Conservation (phyloP, 495 filamentous ascomycete species). For the Aspergillus indologenus region DNA sequence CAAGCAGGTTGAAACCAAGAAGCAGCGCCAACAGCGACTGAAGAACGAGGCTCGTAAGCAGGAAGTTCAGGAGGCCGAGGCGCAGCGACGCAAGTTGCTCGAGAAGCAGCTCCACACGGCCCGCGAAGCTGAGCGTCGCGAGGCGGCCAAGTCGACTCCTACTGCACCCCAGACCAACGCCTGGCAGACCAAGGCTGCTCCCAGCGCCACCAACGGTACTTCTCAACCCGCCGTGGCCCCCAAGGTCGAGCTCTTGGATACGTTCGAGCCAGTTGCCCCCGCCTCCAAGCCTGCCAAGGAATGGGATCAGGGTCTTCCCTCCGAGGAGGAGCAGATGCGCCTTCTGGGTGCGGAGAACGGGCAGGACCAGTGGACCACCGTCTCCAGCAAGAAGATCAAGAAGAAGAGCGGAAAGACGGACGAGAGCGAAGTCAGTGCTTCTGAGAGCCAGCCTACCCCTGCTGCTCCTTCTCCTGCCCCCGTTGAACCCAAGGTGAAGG, state of each 20-base stretch:
- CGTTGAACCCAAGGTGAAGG: conserved; percentile 40
- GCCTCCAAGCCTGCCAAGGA: conserved; percentile 32
- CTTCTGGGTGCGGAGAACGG: conserved; percentile 55
- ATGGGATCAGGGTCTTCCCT: conserved; percentile 61
- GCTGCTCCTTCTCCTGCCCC: conserved; percentile 27
- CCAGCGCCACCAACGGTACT: conserved; percentile 31
- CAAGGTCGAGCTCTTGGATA: conserved; percentile 65
- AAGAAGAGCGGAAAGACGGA: conserved; percentile 45
- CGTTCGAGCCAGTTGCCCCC: conserved; percentile 56
- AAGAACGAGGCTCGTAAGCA: conserved; percentile 75
- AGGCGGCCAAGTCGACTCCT: conserved; percentile 67
- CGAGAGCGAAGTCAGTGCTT: conserved; percentile 43
- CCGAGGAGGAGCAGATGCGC: conserved; percentile 84
- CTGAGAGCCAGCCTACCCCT: conserved; percentile 36
- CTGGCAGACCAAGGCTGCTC: conserved; percentile 51
- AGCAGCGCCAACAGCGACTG: conserved; percentile 80
- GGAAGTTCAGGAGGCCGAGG: conserved; percentile 69
- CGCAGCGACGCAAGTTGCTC: conserved; percentile 62
- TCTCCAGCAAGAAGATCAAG: conserved; percentile 65
- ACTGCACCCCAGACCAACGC: conserved; percentile 55
- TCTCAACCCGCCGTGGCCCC: conserved; percentile 26
- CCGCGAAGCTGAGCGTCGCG: conserved; percentile 71
- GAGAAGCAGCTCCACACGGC: conserved; percentile 81
- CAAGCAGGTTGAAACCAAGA: conserved; percentile 72
- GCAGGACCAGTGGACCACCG: conserved; percentile 71